A percentile compares a stretch with the other conserved stretches of the same genome.
These are phyloP conservation scores for Monosporascus sp. DNA, from an alignment of 2,329 filamentous ascomycete species.

Conservation along the genomic window DNA sequence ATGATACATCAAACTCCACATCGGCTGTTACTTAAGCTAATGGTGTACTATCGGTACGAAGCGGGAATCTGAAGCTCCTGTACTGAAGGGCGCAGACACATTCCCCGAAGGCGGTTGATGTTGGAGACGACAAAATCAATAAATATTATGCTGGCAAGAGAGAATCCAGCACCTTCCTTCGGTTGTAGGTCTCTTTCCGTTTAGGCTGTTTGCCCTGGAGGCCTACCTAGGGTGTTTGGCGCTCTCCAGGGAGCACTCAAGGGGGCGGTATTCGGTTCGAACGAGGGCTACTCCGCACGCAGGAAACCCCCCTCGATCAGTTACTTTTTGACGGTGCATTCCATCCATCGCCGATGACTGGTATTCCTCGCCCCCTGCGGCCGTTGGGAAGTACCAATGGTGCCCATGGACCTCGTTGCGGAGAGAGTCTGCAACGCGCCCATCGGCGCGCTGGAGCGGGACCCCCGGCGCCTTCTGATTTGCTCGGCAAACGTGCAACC, in stretches of 20 bases:
- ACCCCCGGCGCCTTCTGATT: constrained; percentile 3
- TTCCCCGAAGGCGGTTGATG: background rate
- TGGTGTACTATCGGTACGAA: background rate
- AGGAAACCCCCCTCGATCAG: background rate
- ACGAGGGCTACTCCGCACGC: background rate
- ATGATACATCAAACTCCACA: background rate
- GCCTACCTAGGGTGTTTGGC: background rate
- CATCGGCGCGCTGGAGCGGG: background rate
- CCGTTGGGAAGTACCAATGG: constrained; percentile 14
- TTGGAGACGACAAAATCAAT: background rate
- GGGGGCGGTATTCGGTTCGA: background rate
- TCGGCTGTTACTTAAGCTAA: background rate
- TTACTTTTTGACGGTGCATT: background rate
- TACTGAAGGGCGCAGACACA: too few relatives aligned
- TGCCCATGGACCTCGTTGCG: constrained; percentile 4
- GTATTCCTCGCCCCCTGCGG: constrained; percentile 18
- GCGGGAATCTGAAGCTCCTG: too few relatives aligned
- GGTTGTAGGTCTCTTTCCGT: background rate
- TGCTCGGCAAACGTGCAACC: constrained; percentile 17
- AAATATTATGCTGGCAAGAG: background rate
- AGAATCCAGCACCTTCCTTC: background rate
- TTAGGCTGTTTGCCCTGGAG: background rate
- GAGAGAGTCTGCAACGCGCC: background rate
- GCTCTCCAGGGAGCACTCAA: background rate
- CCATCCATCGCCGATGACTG: constrained; percentile 17